Base-by-base conservation (phyloP, 306 rosid genomes). In the Sicyos baderoa region DNA sequence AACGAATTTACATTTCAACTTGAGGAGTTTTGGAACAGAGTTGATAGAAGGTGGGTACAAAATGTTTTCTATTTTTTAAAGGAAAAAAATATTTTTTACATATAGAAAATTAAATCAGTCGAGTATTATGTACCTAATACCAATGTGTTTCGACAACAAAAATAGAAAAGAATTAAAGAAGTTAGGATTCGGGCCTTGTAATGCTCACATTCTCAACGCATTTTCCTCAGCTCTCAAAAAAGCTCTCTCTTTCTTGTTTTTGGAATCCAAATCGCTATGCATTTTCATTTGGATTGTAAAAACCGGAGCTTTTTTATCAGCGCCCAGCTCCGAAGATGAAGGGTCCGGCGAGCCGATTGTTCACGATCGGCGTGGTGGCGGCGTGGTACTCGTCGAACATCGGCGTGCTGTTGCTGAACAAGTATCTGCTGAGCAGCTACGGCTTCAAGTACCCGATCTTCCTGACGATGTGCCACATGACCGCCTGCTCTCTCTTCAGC, bases 401-500 rank as follows among this genome's bases (percentile, higher is more conserved):
- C 50, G 76, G 76, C 16, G 76, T 73, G 18, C 76, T 73, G 22
- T 73, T 73, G 76, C 76, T 73, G 37, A 73, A 73, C 76, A 73
- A 73, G 58, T 73, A 73, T 52, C 19, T 73, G 71, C 76, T 73
- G 37, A 49, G 53, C 71, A 73, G 52, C 70, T 73, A 73, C 50
- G 76, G 76, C 12, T 73, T 73, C 71, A 73, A 73, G 76, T 73
- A 73, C 16, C 76, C 76, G 60, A 73, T 73, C 58, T 73, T 73
- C 60, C 76, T 73, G 71, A 73, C 76, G 17, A 73, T 73, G 76
- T 73, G 76, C 52, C 76, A 73, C 52, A 73, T 73, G 76, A 61
- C 76, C 58, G 71, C 76, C 50, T 73, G 76, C 53, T 73, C 76
- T 61, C 22, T 73, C 35, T 48, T 73, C 76, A 73, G 76, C 71